Evolutionary conservation across 192 early-diverging fungal genomes (phyloP).

Genomic region (Coemansia asiatica): DNA sequence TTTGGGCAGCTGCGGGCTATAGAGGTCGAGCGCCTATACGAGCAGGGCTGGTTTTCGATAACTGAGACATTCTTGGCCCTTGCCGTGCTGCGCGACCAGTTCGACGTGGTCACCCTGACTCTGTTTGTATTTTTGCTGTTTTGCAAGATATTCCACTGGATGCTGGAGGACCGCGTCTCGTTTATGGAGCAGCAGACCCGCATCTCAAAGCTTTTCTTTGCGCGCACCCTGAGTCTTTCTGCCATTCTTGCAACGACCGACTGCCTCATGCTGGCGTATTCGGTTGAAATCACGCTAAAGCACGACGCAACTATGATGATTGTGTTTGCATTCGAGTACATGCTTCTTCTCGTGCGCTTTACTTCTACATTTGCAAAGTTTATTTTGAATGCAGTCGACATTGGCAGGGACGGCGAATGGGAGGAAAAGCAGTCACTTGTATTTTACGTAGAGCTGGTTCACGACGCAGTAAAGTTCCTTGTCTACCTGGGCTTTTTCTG

Average conservation of each 20-base stretch:
- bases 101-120: conserved; percentile 80
- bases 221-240: conserved; percentile 26
- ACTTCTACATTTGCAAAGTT: conserved; percentile 80
- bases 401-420: conserved; percentile 72
- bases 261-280: conserved; percentile 70
- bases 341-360: conserved; percentile 80
- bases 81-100: conserved; percentile 95
- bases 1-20: conserved; percentile 89
- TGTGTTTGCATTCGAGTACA: conserved; percentile 98
- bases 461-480: conserved; percentile 86
- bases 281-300: conserved; percentile 61
- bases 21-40: conserved; percentile 98
- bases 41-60: conserved; percentile 95
- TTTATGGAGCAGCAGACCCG: conserved; percentile 62
- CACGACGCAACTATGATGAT: conserved; percentile 90
- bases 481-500: conserved; percentile 88
- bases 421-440: conserved; percentile 91
- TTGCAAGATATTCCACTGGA: conserved; percentile 96
- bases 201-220: conserved; percentile 33
- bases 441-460: conserved; percentile 86
- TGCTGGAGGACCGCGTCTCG: conserved; percentile 86
- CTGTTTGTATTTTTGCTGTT: conserved; percentile 88
- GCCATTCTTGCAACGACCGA: conserved; percentile 69
- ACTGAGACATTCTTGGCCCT: conserved; percentile 96
- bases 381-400: conserved; percentile 82